These are phyloP conservation scores for Ustulina deusta DNA, from an alignment of 2,329 filamentous ascomycete species.

Conservation along the genomic window DNA sequence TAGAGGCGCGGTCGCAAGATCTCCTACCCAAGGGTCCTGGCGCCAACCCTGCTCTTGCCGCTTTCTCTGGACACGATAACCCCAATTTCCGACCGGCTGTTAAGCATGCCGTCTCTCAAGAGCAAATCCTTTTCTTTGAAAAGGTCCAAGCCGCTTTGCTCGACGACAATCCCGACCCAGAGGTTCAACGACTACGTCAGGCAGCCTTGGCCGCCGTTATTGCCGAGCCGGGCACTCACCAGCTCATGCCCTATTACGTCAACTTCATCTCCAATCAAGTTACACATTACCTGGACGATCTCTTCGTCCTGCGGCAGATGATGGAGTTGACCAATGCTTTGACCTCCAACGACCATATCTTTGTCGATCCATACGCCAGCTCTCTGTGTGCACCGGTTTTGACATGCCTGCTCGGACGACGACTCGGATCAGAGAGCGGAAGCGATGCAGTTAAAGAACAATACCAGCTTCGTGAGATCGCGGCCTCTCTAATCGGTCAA, in stretches of 20 bases:
- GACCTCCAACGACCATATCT: constrained; percentile 84
- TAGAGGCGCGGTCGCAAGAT: constrained; percentile 85
- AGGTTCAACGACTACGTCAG: constrained; percentile 76
- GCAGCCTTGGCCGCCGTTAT: constrained; percentile 87
- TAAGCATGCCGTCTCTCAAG: constrained; percentile 95
- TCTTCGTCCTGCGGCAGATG: constrained; percentile 90
- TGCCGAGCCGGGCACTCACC: constrained; percentile 92
- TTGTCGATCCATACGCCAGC: constrained; percentile 71
- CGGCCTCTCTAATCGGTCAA: constrained; percentile 82
- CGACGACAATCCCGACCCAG: constrained; percentile 87
- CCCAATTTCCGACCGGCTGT: constrained; percentile 88
- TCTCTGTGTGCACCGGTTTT: constrained; percentile 86
- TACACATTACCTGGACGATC: constrained; percentile 90
- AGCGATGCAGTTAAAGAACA: constrained; percentile 69
- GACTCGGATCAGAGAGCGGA: constrained; percentile 72
- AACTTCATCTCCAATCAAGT: constrained; percentile 97
- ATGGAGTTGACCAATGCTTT: constrained; percentile 90
- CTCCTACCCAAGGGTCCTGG: constrained; percentile 90
- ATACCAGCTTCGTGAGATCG: constrained; percentile 85
- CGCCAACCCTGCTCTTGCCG: constrained; percentile 85
- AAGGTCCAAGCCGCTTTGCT: constrained; percentile 91
- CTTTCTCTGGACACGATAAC: constrained; percentile 85
- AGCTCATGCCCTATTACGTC: constrained; percentile 95
- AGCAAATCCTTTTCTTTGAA: constrained; percentile 96
- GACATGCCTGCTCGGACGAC: constrained; percentile 88